Evolutionary conservation across 495 filamentous ascomycete genomes (phyloP).

Genomic region (Penicilliopsis zonata): DNA sequence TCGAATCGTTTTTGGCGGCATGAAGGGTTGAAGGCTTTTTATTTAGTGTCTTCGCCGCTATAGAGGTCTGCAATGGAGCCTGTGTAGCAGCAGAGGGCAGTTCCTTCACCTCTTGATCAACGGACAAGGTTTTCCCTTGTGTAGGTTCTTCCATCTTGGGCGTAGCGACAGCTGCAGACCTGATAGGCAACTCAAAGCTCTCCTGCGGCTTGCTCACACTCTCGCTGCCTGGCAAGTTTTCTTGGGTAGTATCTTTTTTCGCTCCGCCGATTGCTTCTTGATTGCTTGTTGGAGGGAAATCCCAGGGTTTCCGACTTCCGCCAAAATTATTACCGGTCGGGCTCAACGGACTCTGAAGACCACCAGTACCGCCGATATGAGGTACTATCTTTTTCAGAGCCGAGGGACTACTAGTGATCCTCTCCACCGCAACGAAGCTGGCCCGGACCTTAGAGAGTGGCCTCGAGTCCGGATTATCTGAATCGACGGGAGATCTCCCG

Average conservation of each 20-base stretch:
- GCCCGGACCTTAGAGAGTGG: conserved; percentile 71
- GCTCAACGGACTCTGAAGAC: conserved; percentile 7
- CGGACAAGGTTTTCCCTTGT: no score
- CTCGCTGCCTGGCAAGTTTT: no score
- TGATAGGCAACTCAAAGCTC: no score
- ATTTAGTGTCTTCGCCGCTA: conserved; percentile 19
- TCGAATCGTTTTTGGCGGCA: conserved; percentile 24
- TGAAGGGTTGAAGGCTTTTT: conserved; percentile 31
- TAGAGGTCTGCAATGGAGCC: no score
- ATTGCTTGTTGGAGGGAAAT: conserved; percentile 16
- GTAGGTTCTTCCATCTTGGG: no score
- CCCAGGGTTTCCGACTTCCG: conserved; percentile 15
- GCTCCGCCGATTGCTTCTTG: conserved; percentile 5
- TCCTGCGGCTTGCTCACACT: background rate
- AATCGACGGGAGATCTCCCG: conserved; percentile 56
- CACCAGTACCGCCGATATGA: conserved; percentile 18
- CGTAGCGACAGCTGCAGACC: no score
- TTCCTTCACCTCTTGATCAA: no score
- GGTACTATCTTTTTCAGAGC: conserved; percentile 25
- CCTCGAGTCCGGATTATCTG: conserved; percentile 33
- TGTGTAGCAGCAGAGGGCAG: conserved; percentile 11
- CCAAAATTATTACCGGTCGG: conserved; percentile 22
- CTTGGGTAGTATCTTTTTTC: no score
- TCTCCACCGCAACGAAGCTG: conserved; percentile 71
- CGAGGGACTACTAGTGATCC: conserved; percentile 18